These are phyloP conservation scores for Hsuehochloa calcarea DNA, from an alignment of 176 grass and related monocot genomes.

Conservation along the genomic window DNA sequence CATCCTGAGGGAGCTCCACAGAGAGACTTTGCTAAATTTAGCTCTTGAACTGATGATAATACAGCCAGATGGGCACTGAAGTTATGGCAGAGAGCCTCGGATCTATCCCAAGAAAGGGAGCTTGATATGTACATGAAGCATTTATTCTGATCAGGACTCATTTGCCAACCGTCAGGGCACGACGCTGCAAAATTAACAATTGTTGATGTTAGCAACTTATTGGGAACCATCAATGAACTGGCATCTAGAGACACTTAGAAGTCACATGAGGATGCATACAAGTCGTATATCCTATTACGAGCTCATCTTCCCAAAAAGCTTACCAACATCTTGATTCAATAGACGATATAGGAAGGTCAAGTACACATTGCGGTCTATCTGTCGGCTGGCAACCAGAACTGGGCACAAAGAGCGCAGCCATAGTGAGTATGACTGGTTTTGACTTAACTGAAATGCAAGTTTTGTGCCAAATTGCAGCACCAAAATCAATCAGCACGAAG, in stretches of 20 bases:
- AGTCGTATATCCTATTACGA: background rate
- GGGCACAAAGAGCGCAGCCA: background rate
- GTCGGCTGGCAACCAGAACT: background rate
- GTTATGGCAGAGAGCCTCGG: conserved; percentile 53
- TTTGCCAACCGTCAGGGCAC: conserved; percentile 65
- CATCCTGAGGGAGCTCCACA: conserved; percentile 61
- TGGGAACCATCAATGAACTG: background rate
- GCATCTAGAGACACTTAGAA: background rate
- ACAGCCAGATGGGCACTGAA: conserved; percentile 58
- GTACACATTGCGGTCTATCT: background rate
- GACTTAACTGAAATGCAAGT: background rate
- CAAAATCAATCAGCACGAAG: background rate
- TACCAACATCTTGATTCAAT: background rate
- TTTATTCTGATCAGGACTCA: conserved; percentile 45
- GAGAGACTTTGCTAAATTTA: conserved; percentile 55
- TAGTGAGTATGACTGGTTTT: background rate
- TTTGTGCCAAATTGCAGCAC: background rate
- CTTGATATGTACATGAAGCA: conserved; percentile 61
- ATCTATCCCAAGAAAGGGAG: conserved; percentile 66
- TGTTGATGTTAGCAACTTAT: background rate
- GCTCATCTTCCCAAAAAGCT: background rate
- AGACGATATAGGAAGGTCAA: background rate
- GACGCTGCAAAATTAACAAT: conserved; percentile 40
- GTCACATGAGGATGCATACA: background rate
- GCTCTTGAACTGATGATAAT: conserved; percentile 64